Evolutionary conservation across 1,284 basidiomycete genomes (phyloP).

Genomic region (Apiotrichum gracile): DNA sequence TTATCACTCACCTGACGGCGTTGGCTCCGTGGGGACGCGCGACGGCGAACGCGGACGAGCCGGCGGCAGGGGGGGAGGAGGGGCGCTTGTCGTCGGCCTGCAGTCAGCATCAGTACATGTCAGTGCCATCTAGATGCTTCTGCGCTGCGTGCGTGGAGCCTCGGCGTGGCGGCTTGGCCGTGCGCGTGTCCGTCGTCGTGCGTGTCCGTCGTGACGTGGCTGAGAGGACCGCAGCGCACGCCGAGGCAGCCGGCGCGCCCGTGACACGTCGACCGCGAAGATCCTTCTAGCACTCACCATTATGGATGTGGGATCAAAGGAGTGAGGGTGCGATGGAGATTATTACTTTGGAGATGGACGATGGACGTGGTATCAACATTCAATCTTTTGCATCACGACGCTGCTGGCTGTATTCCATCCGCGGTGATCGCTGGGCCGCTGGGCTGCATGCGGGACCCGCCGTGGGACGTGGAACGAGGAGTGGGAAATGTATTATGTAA

Average conservation of each 20-base stretch:
- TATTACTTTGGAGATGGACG: not conserved
- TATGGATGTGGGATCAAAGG: not conserved
- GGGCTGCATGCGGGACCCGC: too few species aligned
- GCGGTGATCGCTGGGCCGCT: too few species aligned
- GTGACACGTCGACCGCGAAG: too few species aligned
- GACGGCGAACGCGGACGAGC: constrained; percentile 35
- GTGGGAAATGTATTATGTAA: too few species aligned
- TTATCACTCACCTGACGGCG: constrained; percentile 42
- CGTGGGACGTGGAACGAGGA: not conserved
- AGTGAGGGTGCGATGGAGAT: not conserved
- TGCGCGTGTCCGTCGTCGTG: too few species aligned
- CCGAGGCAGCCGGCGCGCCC: too few species aligned
- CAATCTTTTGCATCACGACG: too few species aligned
- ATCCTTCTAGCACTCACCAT: constrained; percentile 3
- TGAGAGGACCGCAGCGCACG: too few species aligned
- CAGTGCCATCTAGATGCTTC: too few species aligned
- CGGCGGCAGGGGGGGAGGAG: constrained; percentile 34
- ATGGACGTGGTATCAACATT: not conserved
- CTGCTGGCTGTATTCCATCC: not conserved
- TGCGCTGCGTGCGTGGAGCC: too few species aligned
- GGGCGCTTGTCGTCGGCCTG: constrained; percentile 41
- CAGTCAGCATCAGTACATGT: not conserved
- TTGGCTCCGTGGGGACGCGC: constrained; percentile 43
- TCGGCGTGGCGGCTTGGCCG: too few species aligned
- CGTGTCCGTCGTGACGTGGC: too few species aligned